These are phyloP conservation scores for Claviceps monticola DNA, from an alignment of 2,329 filamentous ascomycete genomes.

Conservation along the genomic window DNA sequence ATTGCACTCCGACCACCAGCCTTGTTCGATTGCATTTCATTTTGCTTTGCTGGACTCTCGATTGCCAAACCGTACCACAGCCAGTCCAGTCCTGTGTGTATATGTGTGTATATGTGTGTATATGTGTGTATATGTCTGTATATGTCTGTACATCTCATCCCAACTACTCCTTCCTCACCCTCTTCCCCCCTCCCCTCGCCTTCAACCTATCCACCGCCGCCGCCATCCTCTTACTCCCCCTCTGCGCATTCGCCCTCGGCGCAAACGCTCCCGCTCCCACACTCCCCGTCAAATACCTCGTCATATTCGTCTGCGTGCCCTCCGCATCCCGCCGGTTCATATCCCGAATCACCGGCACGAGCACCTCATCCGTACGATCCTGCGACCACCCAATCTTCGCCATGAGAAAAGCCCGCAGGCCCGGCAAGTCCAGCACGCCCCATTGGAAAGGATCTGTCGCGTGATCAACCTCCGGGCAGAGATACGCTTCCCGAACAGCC, in stretches of 20 bases:
- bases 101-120: too few species aligned
- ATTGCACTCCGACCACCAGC: too few species aligned
- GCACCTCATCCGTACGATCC: constrained; percentile 86
- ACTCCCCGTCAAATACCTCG: constrained; percentile 69
- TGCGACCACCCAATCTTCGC: constrained; percentile 82
- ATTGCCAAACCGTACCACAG: too few species aligned
- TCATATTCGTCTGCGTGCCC: constrained; percentile 93
- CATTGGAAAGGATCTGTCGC: constrained; percentile 75
- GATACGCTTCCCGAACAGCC: constrained; percentile 70
- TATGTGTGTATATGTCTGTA: too few species aligned
- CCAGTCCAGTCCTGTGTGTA: too few species aligned
- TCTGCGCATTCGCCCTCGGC: constrained; percentile 43
- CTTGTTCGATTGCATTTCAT: too few species aligned
- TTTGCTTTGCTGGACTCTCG: too few species aligned
- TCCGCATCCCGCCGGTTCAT: constrained; percentile 83
- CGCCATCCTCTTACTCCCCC: constrained; percentile 60
- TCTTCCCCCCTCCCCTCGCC: constrained; percentile 11
- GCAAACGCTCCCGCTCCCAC: constrained; percentile 55
- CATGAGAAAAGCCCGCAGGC: constrained; percentile 74
- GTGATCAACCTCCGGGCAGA: constrained; percentile 72
- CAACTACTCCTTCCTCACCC: background rate
- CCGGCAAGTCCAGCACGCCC: constrained; percentile 88
- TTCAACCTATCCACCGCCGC: constrained; percentile 58
- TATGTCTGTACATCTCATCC: background rate
- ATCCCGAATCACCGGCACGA: constrained; percentile 88